phyloP scores from a whole-genome alignment of 192 early-diverging fungal genomes.

The Linnemannia hyalina region DNA sequence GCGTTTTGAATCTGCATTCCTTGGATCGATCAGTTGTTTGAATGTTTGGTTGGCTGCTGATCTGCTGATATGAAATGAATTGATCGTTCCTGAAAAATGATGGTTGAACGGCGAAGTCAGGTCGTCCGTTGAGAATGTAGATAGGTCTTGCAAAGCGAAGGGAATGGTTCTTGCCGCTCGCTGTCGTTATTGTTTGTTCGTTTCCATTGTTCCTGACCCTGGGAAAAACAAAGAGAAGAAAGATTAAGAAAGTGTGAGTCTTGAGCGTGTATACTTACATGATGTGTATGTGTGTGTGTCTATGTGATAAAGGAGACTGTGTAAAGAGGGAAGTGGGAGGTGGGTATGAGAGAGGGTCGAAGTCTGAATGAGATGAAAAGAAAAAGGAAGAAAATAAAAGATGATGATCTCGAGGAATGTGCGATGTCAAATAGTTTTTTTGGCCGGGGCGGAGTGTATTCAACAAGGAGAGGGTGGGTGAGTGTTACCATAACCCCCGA shows the following conservation, averaged over 20 bases:
- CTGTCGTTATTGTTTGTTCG: neutral
- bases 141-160: neutral
- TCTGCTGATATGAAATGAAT: too few species aligned
- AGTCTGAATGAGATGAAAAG: neutral
- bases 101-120: neutral
- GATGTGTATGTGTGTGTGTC: neutral
- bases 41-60: too few species aligned
- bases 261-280: constrained; percentile 5
- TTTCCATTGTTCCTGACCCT: neutral
- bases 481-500: neutral
- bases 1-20: too few species aligned
- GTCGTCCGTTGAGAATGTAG: neutral
- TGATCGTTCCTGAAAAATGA: too few species aligned
- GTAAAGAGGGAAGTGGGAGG: neutral
- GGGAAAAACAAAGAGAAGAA: neutral
- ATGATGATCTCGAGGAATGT: constrained; percentile 4
- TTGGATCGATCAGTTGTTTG: too few species aligned
- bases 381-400: neutral
- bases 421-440: constrained; percentile 5
- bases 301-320: neutral
- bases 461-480: neutral
- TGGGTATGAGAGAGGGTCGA: neutral
- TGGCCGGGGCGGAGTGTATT: neutral
- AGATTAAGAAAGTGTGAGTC: neutral
- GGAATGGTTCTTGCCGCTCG: neutral